phyloP scores from a whole-genome alignment of 139 green algal genomes.

The Chlamydomonas eustigma region DNA sequence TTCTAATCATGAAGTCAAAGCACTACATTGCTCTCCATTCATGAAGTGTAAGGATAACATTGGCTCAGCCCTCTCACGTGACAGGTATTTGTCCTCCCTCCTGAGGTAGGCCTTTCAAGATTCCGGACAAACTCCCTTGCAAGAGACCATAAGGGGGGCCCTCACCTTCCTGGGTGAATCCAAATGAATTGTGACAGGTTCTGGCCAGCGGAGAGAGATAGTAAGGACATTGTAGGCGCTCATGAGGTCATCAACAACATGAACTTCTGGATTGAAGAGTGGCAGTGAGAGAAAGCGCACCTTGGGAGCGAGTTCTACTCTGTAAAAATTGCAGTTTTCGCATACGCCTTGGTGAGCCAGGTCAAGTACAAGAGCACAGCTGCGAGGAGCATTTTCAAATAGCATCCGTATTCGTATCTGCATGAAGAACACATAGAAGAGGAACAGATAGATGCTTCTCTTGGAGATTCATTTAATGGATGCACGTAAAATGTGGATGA shows the following conservation, averaged over 20 bases:
- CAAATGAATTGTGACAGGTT: background rate
- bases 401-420: slow-evolving; percentile 24
- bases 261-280: background rate
- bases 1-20: too few species aligned
- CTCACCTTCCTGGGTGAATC: slow-evolving; percentile 8
- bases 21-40: too few species aligned
- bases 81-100: slow-evolving; percentile 12
- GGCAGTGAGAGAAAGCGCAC: background rate
- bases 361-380: slow-evolving; percentile 19
- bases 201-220: background rate
- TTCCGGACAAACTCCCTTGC: slow-evolving; percentile 23
- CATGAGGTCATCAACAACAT: too few species aligned
- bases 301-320: background rate
- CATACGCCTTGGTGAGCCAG: slow-evolving; percentile 15
- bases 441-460: background rate
- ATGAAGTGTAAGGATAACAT: too few species aligned
- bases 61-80: too few species aligned
- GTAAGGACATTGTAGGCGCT: too few species aligned
- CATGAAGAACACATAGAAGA: background rate
- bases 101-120: slow-evolving; percentile 6
- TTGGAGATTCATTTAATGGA: background rate
- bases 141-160: slow-evolving; percentile 30
- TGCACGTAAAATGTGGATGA: background rate
- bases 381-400: slow-evolving; percentile 16
- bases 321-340: slow-evolving; percentile 22